Conservation (phyloP, 495 filamentous ascomycete genomes). For the Glonium stellatum region DNA sequence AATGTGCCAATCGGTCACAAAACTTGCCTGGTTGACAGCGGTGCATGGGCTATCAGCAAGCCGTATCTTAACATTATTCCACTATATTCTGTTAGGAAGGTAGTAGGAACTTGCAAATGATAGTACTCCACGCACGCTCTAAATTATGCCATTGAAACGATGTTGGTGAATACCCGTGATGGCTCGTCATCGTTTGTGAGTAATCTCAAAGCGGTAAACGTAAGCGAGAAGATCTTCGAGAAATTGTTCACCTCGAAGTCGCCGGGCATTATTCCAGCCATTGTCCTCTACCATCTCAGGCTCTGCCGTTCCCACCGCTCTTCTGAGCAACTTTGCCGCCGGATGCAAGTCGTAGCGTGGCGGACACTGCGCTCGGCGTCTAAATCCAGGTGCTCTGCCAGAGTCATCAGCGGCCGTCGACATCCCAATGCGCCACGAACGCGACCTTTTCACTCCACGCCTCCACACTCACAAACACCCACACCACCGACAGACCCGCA, state of each 20-base stretch:
- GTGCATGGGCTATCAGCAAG: no score
- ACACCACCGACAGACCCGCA: conserved; percentile 23
- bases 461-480: conserved; percentile 8
- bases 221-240: neutral
- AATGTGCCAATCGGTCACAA: no score
- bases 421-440: conserved; percentile 15
- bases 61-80: no score
- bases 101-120: no score
- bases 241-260: neutral
- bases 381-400: conserved; percentile 17
- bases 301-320: neutral
- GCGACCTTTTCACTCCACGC: conserved; percentile 27
- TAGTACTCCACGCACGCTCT: no score
- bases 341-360: conserved; percentile 26
- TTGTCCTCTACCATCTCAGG: neutral
- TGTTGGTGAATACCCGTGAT: no score
- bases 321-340: neutral
- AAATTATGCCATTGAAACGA: no score
- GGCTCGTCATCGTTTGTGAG: no score
- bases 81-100: no score
- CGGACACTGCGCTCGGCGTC: conserved; percentile 23
- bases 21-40: no score
- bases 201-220: neutral
- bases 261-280: neutral
- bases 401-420: conserved; percentile 29